Percentiles rank a stretch among this genome's conserved stretches.
Conservation (phyloP, 2,329 filamentous ascomycete species). For the Paramyrothecium roridum region DNA sequence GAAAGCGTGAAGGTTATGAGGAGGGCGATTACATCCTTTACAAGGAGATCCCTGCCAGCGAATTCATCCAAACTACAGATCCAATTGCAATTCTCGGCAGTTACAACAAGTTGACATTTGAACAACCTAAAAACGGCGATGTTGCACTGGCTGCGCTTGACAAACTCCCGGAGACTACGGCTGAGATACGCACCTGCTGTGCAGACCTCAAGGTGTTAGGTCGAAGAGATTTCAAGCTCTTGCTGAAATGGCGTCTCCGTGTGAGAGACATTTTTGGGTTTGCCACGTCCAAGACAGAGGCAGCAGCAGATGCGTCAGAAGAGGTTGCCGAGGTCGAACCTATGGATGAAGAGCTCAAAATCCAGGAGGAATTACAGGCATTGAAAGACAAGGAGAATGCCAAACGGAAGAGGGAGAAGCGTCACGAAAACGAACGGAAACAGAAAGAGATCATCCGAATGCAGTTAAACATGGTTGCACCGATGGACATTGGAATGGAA, state of each 20-base stretch:
- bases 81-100: constrained; percentile 88
- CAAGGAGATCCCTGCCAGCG: constrained; percentile 82
- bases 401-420: constrained; percentile 77
- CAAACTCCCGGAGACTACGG: constrained; percentile 81
- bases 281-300: constrained; percentile 64
- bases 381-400: constrained; percentile 76
- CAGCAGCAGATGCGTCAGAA: constrained; percentile 40
- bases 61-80: constrained; percentile 91
- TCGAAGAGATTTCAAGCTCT: constrained; percentile 87
- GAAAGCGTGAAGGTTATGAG: constrained; percentile 96
- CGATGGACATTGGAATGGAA: constrained; percentile 93
- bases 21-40: constrained; percentile 92
- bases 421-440: constrained; percentile 89
- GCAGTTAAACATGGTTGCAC: constrained; percentile 95
- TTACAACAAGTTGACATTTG: constrained; percentile 80
- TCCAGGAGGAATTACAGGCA: constrained; percentile 82
- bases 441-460: constrained; percentile 92
- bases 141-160: constrained; percentile 83
- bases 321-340: constrained; percentile 80
- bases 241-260: constrained; percentile 85
- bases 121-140: constrained; percentile 76
- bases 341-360: constrained; percentile 92
- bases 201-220: constrained; percentile 85
- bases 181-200: constrained; percentile 77
- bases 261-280: constrained; percentile 91